Evolutionary conservation across 1,139 yeast genomes (phyloP), one percentile per base, ranked within the genome.

Genomic region (Suhomyces atakaporum): DNA sequence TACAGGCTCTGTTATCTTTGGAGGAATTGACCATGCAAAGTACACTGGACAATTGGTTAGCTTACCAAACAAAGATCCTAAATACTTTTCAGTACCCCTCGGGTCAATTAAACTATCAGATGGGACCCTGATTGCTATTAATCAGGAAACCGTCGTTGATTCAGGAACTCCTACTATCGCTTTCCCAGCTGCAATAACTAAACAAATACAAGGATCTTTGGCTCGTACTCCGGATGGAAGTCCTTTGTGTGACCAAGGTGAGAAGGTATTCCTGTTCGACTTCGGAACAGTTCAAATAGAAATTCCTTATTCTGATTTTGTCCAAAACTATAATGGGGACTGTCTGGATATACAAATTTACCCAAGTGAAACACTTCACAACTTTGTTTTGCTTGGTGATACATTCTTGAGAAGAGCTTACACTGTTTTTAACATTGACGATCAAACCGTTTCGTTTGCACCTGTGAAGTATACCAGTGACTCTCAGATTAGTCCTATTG

Each of bases 381-480:
- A 25, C 7, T 7, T 16, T 7, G 25, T 25, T 25, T 27, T 50
- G 13, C 49, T 60, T 34, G 67, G 67, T 19, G 63, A 56, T 32
- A 52, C 54, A 39, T 58, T 62, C 39, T 56, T 62, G 49, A 51
- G 65, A 46, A 42, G 42, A 25, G 62, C 62, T 5, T 60, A 61
- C 43, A 45, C 55, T 25, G 55, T 56, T 21, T 61, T 52, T 42
- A 55, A 62, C 36, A 52, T 61, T 33, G 59, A 55, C 16, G 63
- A 50, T 33, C 43, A 44, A 15, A 45, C 48, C 14, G 48, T 61
- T 34, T 47, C 60, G 5, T 27, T 61, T 23, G 66, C 63, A 12
- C 63, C 16, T 11, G 33, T 18, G 9, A 3, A 25, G 16, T 31
- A 31, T 24, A 31, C 33, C 3, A 5, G 25, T 3, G 13, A 9